A percentile compares a stretch with the other conserved stretches of the same genome.
Conservation (phyloP, 768 basidiomycete species). For the Amanita fuliginea region DNA sequence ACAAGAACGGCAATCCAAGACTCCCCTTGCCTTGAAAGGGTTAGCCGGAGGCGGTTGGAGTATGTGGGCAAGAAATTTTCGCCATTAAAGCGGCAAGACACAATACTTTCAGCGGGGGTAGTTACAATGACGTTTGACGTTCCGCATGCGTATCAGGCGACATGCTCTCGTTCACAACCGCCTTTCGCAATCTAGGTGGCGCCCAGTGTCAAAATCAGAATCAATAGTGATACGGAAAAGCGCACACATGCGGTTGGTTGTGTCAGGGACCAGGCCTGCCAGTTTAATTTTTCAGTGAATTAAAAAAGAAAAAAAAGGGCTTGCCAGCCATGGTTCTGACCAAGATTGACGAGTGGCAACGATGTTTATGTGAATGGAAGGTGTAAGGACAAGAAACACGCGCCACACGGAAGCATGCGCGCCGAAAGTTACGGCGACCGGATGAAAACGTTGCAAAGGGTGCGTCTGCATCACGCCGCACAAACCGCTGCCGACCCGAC, state of each 20-base stretch:
- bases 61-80: background rate
- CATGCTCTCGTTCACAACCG: background rate
- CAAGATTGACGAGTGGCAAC: constrained; percentile 3
- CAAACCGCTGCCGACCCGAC: constrained; percentile 3
- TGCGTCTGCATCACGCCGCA: background rate
- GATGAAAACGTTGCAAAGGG: constrained; percentile 1
- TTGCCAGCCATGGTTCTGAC: background rate
- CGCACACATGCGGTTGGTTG: background rate
- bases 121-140: background rate
- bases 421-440: constrained; percentile 5
- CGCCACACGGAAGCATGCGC: constrained; percentile 2
- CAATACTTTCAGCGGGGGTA: background rate
- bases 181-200: background rate
- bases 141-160: background rate
- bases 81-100: background rate
- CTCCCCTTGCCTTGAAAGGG: background rate
- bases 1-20: background rate
- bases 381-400: background rate
- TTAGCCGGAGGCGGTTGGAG: background rate
- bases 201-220: background rate
- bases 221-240: background rate
- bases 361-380: background rate
- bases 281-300: background rate
- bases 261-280: background rate
- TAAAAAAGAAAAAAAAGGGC: background rate